Percentiles rank a stretch among this genome's conserved stretches.
Evolutionary conservation across 2,329 filamentous ascomycete species (phyloP).

Genomic region (Atkinsonella hypoxylon): DNA sequence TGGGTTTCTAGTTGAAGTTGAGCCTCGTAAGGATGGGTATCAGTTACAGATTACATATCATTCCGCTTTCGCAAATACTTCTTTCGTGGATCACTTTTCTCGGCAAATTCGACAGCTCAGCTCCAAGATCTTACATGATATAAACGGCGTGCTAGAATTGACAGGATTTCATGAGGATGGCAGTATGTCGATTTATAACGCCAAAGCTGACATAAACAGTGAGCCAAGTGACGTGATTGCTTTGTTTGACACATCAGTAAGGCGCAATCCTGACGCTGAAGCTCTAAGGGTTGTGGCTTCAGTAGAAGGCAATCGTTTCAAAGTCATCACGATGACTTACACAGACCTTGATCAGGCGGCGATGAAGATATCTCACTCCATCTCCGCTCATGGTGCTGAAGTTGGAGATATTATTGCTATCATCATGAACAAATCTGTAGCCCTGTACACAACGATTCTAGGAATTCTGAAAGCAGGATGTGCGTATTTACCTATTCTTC

Average conservation of each 20-base stretch:
- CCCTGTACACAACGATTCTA: conserved; percentile 63
- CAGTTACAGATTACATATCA: conserved; percentile 36
- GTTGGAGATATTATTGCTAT: conserved; percentile 55
- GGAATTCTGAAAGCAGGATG: conserved; percentile 63
- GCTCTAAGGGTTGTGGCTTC: conserved; percentile 54
- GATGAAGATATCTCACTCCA: conserved; percentile 47
- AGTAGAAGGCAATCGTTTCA: conserved; percentile 9
- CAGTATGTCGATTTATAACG: conserved; percentile 38
- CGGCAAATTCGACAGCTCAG: conserved; percentile 47
- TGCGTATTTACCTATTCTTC: conserved; percentile 69
- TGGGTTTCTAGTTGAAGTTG: conserved; percentile 62
- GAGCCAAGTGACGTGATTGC: conserved; percentile 4
- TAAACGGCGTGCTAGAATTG: conserved; percentile 10
- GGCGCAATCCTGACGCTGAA: conserved; percentile 33
- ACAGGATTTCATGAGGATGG: conserved; percentile 14
- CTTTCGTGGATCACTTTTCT: conserved; percentile 44
- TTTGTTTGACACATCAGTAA: conserved; percentile 39
- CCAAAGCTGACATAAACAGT: conserved; percentile 14
- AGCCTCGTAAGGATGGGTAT: conserved; percentile 40
- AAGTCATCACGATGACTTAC: conserved; percentile 45
- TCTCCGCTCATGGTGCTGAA: conserved; percentile 34
- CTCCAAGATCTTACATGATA: conserved; percentile 16
- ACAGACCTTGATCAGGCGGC: conserved; percentile 48
- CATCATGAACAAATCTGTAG: conserved; percentile 62
- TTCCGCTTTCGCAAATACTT: conserved; percentile 33